A percentile compares a stretch with the other conserved stretches of the same genome.
These are phyloP conservation scores for Tardiomyces depauwii DNA, from an alignment of 1,139 yeast species.

Conservation along the genomic window DNA sequence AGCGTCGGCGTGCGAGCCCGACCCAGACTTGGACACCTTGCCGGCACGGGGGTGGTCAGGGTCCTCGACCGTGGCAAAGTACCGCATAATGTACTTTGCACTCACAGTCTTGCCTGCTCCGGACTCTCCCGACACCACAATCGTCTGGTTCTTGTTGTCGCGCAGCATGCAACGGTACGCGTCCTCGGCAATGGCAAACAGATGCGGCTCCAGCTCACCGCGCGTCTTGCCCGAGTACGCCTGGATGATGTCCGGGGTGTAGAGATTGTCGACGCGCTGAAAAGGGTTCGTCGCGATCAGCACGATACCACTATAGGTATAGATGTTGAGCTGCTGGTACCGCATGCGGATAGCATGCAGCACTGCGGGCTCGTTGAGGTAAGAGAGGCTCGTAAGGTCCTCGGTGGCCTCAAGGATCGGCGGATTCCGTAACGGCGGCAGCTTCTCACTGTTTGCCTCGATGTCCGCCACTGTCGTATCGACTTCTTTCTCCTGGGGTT, in stretches of 20 bases:
- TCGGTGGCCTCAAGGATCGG: slow-evolving; percentile 90
- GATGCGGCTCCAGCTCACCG: slow-evolving; percentile 93
- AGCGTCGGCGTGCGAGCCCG: slow-evolving; percentile 29
- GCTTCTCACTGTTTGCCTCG: slow-evolving; percentile 39
- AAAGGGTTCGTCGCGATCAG: slow-evolving; percentile 95
- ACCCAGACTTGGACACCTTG: slow-evolving; percentile 2
- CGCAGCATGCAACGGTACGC: slow-evolving; percentile 93
- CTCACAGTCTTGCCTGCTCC: slow-evolving; percentile 99
- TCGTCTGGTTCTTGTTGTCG: slow-evolving; percentile 79
- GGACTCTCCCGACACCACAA: slow-evolving; percentile 94
- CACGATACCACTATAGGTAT: slow-evolving; percentile 95
- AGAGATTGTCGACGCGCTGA: slow-evolving; percentile 81
- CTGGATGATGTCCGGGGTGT: slow-evolving; percentile 84
- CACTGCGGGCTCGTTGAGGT: slow-evolving; percentile 88
- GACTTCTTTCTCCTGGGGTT: slow-evolving; percentile 7
- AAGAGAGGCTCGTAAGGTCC: slow-evolving; percentile 84
- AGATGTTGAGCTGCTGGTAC: slow-evolving; percentile 79
- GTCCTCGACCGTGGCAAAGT: slow-evolving; percentile 90
- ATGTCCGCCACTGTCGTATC: slow-evolving; percentile 31
- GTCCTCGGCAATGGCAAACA: slow-evolving; percentile 96
- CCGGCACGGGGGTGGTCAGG: slow-evolving; percentile 29
- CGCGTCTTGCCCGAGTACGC: slow-evolving; percentile 88
- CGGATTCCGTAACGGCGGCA: slow-evolving; percentile 84
- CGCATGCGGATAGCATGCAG: slow-evolving; percentile 87
- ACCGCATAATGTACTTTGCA: slow-evolving; percentile 96